These are phyloP conservation scores for Plasmodium adleri DNA, from an alignment of 169 alveolate genomes.

Conservation along the genomic window DNA sequence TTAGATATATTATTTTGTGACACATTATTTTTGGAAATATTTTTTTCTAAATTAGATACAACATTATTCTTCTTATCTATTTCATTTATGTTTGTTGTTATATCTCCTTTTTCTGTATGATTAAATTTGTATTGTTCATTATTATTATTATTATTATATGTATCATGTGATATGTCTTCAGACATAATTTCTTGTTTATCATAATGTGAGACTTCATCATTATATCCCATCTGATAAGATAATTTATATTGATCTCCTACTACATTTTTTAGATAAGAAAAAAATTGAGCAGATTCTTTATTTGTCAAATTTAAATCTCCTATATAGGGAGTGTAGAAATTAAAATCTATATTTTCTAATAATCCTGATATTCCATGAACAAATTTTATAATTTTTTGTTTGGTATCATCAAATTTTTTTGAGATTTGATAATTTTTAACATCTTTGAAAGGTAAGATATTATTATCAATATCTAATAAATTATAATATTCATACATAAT, in stretches of 20 bases:
- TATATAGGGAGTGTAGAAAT: slow-evolving; percentile 57
- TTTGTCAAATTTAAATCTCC: slow-evolving; percentile 62
- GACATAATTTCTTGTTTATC: neutral
- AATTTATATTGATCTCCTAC: neutral
- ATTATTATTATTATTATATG: neutral
- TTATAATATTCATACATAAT: slow-evolving; percentile 66
- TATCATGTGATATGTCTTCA: no score
- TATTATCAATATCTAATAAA: slow-evolving; percentile 20
- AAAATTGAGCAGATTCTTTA: slow-evolving; percentile 28
- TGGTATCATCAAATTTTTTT: slow-evolving; percentile 42
- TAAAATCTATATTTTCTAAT: slow-evolving; percentile 67
- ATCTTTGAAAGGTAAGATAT: slow-evolving; percentile 64
- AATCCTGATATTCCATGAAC: slow-evolving; percentile 67
- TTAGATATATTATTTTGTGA: neutral
- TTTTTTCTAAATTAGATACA: neutral
- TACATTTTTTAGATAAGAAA: slow-evolving; percentile 47
- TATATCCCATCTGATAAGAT: slow-evolving; percentile 30
- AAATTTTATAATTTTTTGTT: slow-evolving; percentile 59
- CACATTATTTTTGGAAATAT: neutral
- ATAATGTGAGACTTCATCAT: slow-evolving; percentile 9
- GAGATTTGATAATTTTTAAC: slow-evolving; percentile 35
- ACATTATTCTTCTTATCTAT: neutral
- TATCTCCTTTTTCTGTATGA: neutral
- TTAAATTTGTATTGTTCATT: neutral
- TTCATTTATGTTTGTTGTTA: neutral